phyloP scores from a whole-genome alignment of 352 stramenopile genomes.

The Phytophthora aleatoria region DNA sequence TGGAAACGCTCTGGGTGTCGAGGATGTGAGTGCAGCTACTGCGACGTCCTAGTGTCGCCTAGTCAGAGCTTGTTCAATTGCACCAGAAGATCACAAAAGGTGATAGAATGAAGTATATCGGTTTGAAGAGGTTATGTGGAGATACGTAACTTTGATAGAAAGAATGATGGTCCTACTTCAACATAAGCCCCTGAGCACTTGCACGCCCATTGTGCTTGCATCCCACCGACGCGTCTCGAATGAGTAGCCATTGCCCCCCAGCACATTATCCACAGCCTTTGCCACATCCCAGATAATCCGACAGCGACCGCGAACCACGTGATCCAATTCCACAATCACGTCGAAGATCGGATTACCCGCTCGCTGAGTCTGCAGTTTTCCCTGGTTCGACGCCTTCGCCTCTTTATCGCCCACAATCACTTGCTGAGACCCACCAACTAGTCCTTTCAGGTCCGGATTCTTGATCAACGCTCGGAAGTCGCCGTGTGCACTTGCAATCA shows the following conservation, averaged over 20 bases:
- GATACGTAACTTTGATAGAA: not conserved
- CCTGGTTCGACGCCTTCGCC: slow-evolving; percentile 34
- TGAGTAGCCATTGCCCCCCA: slow-evolving; percentile 43
- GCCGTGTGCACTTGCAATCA: slow-evolving; percentile 88
- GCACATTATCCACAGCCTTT: slow-evolving; percentile 71
- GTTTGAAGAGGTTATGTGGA: not conserved
- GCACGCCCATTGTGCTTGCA: not conserved
- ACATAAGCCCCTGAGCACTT: not conserved
- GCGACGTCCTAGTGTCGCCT: not conserved
- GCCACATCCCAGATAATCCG: slow-evolving; percentile 69
- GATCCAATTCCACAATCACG: slow-evolving; percentile 83
- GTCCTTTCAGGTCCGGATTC: slow-evolving; percentile 79
- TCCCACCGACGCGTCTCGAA: slow-evolving; percentile 38
- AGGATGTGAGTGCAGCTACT: not conserved
- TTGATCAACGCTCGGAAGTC: slow-evolving; percentile 84
- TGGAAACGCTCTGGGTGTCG: not conserved
- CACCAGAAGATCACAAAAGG: not conserved
- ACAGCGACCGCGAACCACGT: slow-evolving; percentile 56
- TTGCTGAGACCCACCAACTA: slow-evolving; percentile 76
- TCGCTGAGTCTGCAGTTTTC: slow-evolving; percentile 53
- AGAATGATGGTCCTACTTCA: slow-evolving; percentile 4
- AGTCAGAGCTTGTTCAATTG: not conserved
- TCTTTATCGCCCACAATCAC: slow-evolving; percentile 66
- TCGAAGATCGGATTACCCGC: slow-evolving; percentile 77
- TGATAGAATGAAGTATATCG: slow-evolving; percentile 1